Percentiles rank a stretch among this genome's conserved stretches.
Conservation (phyloP, 305 asterid genomes). For the Stenogyne calaminthoides region DNA sequence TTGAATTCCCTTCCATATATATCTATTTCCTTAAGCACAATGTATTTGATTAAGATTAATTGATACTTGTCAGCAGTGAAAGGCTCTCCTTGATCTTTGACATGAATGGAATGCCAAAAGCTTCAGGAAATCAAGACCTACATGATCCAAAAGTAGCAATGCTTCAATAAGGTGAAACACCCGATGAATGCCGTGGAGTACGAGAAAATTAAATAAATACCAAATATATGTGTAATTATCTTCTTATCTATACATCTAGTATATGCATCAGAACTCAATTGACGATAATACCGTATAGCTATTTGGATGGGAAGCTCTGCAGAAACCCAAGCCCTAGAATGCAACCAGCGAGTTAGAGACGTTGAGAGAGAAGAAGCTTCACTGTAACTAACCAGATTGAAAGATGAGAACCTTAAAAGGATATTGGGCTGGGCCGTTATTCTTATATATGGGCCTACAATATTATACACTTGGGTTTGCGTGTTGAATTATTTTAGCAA, state of each 20-base stretch:
- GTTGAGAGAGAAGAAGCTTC: not conserved
- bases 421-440: slow-evolving; percentile 13
- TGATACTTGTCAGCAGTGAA: slow-evolving; percentile 16
- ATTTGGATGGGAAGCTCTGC: slow-evolving; percentile 9
- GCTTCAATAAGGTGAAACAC: not conserved
- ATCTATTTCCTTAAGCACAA: slow-evolving; percentile 2
- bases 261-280: not conserved
- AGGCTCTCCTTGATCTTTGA: slow-evolving; percentile 9
- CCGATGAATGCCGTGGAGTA: not conserved
- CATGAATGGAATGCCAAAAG: slow-evolving; percentile 12
- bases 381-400: slow-evolving; percentile 4
- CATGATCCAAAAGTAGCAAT: not conserved
- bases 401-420: not conserved
- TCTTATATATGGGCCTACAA: not conserved
- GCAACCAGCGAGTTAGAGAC: not conserved
- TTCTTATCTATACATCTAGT: too few species aligned
- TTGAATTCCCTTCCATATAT: slow-evolving; percentile 57
- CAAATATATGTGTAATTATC: not conserved
- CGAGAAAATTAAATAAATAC: not conserved
- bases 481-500: too few species aligned
- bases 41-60: slow-evolving; percentile 10
- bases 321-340: slow-evolving; percentile 18
- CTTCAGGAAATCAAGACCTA: slow-evolving; percentile 22
- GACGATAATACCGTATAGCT: not conserved
- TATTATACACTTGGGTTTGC: too few species aligned